Percentiles rank a stretch among this genome's conserved stretches.
Evolutionary conservation across 805 yeast species (phyloP).

Genomic region (Pichia nakasei): DNA sequence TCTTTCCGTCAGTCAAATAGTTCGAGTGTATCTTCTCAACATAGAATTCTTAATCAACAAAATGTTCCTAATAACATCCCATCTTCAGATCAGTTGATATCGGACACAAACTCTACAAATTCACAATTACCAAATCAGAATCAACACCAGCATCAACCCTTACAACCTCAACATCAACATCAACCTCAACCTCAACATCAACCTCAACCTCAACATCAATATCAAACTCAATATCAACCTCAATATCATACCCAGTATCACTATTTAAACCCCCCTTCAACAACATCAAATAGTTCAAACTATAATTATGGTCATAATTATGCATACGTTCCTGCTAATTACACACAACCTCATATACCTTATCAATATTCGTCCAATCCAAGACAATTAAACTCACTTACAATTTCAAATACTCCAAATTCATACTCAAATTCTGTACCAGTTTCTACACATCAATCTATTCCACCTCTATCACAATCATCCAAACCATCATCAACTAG

Average conservation of each 20-base stretch:
- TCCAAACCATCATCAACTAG: not conserved
- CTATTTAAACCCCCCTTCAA: not conserved
- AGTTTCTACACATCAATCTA: too few relatives aligned
- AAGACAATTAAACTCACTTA: not conserved
- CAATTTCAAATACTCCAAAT: not conserved
- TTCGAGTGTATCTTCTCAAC: not conserved
- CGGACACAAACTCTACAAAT: too few relatives aligned
- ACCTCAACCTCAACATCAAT: not conserved
- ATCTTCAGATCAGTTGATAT: too few relatives aligned
- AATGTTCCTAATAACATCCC: too few relatives aligned
- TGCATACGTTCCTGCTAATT: not conserved
- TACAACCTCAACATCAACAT: not conserved
- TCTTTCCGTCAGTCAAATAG: not conserved
- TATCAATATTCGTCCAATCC: not conserved
- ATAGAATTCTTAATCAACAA: not conserved
- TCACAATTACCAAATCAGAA: not conserved
- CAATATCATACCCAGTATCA: not conserved
- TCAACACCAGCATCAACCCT: not conserved
- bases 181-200: not conserved
- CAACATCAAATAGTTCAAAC: not conserved
- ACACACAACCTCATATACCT: not conserved
- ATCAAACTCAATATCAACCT: not conserved
- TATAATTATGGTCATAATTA: not conserved
- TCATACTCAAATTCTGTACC: not conserved
- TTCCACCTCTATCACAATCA: not conserved